phyloP scores from a whole-genome alignment of 2,329 filamentous ascomycete genomes.

The Penicillium sp. region DNA sequence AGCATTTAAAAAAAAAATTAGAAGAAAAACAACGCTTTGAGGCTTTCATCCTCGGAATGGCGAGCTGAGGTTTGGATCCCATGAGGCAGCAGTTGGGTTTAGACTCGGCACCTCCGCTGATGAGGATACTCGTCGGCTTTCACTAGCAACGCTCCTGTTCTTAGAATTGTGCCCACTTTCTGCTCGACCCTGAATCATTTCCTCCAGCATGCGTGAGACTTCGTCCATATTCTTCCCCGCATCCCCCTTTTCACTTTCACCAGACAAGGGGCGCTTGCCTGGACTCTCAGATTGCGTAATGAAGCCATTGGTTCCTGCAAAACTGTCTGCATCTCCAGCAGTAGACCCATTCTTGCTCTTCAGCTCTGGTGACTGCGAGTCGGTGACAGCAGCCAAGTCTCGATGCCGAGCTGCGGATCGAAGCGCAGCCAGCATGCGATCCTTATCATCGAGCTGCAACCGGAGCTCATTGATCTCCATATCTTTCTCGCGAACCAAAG shows the following conservation, averaged over 20 bases:
- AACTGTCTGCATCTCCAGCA: slow-evolving; percentile 32
- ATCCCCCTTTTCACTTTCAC: slow-evolving; percentile 34
- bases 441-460: slow-evolving; percentile 87
- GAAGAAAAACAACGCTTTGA: slow-evolving; percentile 13
- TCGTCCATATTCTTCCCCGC: slow-evolving; percentile 75
- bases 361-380: slow-evolving; percentile 34
- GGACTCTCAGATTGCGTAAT: slow-evolving; percentile 29
- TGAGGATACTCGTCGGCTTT: slow-evolving; percentile 36
- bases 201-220: slow-evolving; percentile 89
- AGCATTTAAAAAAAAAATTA: slow-evolving; percentile 15
- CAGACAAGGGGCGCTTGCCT: slow-evolving; percentile 33
- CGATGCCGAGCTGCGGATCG: slow-evolving; percentile 81
- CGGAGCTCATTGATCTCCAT: slow-evolving; percentile 89
- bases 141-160: slow-evolving; percentile 56
- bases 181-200: slow-evolving; percentile 91
- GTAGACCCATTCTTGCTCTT: slow-evolving; percentile 31
- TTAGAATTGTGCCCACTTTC: slow-evolving; percentile 72
- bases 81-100: slow-evolving; percentile 27
- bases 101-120: slow-evolving; percentile 28
- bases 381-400: slow-evolving; percentile 69
- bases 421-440: slow-evolving; percentile 85
- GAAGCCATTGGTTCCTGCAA: slow-evolving; percentile 10
- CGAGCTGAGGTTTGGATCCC: slow-evolving; percentile 13
- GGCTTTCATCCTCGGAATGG: slow-evolving; percentile 12
- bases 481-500: slow-evolving; percentile 82